Percentiles rank a stretch among this genome's conserved stretches.
phyloP scores from a whole-genome alignment of 306 rosid species.

The Corylus avellana region DNA sequence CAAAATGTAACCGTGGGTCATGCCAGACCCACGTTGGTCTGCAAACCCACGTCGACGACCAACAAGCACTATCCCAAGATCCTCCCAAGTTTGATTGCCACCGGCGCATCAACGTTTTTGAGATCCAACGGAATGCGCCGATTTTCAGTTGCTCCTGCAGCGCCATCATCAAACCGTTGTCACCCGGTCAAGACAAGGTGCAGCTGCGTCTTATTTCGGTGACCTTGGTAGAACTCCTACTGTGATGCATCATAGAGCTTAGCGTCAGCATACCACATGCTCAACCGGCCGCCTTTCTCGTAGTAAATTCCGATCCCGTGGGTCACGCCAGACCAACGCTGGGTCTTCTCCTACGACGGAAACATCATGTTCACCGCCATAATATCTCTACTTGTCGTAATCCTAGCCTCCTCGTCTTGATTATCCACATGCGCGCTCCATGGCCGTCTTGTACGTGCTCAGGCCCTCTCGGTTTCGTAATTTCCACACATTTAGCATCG shows the following conservation, averaged over 20 bases:
- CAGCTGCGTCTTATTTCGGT: slow-evolving; percentile 65
- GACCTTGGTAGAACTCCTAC: slow-evolving; percentile 87
- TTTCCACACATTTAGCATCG: slow-evolving; percentile 48
- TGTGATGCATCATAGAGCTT: slow-evolving; percentile 71
- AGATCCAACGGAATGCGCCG: slow-evolving; percentile 70
- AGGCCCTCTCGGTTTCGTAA: slow-evolving; percentile 61
- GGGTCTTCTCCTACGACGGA: too few species aligned
- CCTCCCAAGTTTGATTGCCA: slow-evolving; percentile 63
- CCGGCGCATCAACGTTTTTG: slow-evolving; percentile 56
- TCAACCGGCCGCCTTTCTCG: slow-evolving; percentile 65
- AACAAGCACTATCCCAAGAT: slow-evolving; percentile 62
- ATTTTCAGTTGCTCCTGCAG: slow-evolving; percentile 78
- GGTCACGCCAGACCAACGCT: too few species aligned
- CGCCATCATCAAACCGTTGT: slow-evolving; percentile 64
- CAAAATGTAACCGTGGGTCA: too few species aligned
- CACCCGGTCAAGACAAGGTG: slow-evolving; percentile 72
- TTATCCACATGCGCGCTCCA: slow-evolving; percentile 33
- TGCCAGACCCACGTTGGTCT: too few species aligned
- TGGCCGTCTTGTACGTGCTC: slow-evolving; percentile 54
- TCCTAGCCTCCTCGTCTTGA: too few species aligned
- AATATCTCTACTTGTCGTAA: too few species aligned
- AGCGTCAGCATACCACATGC: slow-evolving; percentile 67
- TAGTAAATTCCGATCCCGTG: slow-evolving; percentile 71
- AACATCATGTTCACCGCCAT: too few species aligned
- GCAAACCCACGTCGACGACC: slow-evolving; percentile 49